Base-by-base conservation (phyloP, 768 basidiomycete genomes). In the Suillus hirtellus region DNA sequence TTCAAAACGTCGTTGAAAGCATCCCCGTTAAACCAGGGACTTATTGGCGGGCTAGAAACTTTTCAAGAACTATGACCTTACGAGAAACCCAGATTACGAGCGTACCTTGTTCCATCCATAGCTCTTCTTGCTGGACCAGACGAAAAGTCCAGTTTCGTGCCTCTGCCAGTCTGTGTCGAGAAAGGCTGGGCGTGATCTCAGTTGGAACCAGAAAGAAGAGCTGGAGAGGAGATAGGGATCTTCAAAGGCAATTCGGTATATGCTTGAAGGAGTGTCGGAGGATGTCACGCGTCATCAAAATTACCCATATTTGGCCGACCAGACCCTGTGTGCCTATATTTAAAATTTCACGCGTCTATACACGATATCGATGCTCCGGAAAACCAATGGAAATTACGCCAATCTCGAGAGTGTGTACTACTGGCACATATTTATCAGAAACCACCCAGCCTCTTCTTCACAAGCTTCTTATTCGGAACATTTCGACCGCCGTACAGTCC, bases 21-120 rank as follows among this genome's bases (percentile, higher is more conserved):
- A 72, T 77, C 80, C 73, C 78, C 77, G 77, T 88, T 86, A 79
- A 86, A 86, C 80, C 85, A 81, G 75, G 84, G 82, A 76, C 83
- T 85, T 70, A 77, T 76, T 71, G 86, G 82, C 78, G 87, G 87
- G 67, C 65, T 71, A 27, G n/a, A 27, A 1, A 27, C 56, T 27
- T 42, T 21, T 58, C 40, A 58, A 31, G 10, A 27, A 42, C 40
- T 19, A 40, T 17, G 17, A 42, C 42, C 56, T 31, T 31, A 27
- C 24, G 27, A 58, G 3, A 40, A 31, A 38, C 27, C 40, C 24
- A 42, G 55, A 42, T 27, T 24, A 42, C 21, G 21, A 27, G 58
- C 65, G 40, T 72, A 83, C 89, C 84, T 84, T 80, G 84, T 85
- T 84, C 86, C 88, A 89, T 89, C 89, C 90, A 92, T 91, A 84